Conservation (phyloP, 495 filamentous ascomycete genomes). For the Tuber brumale region DNA sequence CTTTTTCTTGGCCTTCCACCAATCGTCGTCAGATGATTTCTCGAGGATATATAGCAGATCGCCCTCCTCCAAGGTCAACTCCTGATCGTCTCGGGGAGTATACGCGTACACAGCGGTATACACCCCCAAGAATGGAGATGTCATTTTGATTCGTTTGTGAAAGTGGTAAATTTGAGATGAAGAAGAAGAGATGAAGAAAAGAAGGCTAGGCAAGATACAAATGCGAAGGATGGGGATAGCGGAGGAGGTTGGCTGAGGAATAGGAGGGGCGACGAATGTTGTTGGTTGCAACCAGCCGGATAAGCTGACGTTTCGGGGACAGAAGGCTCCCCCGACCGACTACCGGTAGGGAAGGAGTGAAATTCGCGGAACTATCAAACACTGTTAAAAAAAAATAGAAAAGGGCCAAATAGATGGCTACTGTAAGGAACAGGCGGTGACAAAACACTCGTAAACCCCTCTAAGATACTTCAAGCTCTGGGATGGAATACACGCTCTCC, state of each 20-base stretch:
- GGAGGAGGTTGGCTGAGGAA: constrained; percentile 10
- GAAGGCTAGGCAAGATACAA: constrained; percentile 9
- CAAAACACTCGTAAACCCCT: background rate
- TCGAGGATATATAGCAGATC: constrained; percentile 89
- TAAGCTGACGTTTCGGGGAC: constrained; percentile 29
- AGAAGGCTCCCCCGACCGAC: background rate
- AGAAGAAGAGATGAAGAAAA: constrained; percentile 11
- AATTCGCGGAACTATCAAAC: background rate
- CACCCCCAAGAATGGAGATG: constrained; percentile 67
- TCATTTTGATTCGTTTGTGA: constrained; percentile 23
- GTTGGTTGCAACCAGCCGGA: constrained; percentile 23
- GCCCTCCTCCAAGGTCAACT: constrained; percentile 80
- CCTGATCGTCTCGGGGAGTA: constrained; percentile 75
- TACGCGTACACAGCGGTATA: constrained; percentile 94
- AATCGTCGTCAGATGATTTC: constrained; percentile 82
- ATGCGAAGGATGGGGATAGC: constrained; percentile 8
- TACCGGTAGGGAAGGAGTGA: background rate
- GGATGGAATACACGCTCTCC: background rate
- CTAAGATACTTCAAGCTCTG: background rate
- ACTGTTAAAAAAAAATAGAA: background rate
- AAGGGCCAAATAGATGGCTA: background rate
- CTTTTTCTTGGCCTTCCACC: constrained; percentile 99
- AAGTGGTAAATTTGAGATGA: constrained; percentile 12
- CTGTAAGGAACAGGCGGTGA: background rate
- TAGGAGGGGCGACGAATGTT: constrained; percentile 35